Percentiles rank a stretch among this genome's conserved stretches.
Evolutionary conservation across 192 early-diverging fungal species (phyloP).

Genomic region (Tieghemiomyces parasiticus): DNA sequence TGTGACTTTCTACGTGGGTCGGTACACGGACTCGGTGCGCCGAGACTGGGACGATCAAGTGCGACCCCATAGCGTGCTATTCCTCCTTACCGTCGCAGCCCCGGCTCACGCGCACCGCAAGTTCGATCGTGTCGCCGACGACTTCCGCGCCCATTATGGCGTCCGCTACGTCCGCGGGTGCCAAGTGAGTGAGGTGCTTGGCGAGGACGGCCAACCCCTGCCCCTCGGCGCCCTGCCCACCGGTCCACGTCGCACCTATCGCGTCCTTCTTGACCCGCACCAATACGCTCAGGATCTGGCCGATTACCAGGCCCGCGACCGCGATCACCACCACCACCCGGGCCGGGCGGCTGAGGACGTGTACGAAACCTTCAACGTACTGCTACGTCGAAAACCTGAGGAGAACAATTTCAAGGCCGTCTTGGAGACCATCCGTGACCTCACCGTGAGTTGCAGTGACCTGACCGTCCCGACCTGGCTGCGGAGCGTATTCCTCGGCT

Average conservation of each 20-base stretch:
- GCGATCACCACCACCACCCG: conserved; percentile 11
- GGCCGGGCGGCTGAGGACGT: conserved; percentile 35
- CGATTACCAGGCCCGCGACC: conserved; percentile 5
- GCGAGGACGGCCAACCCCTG: conserved; percentile 46
- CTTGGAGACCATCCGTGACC: conserved; percentile 75
- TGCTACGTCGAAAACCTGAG: conserved; percentile 72
- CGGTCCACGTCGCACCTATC: conserved; percentile 36
- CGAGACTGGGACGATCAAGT: conserved; percentile 77
- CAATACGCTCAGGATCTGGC: conserved; percentile 44
- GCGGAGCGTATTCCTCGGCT: conserved; percentile 80
- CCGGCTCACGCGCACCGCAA: conserved; percentile 24
- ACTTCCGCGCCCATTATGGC: conserved; percentile 49
- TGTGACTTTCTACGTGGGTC: conserved; percentile 46
- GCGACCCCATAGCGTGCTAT: conserved; percentile 73
- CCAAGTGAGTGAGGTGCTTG: conserved; percentile 65
- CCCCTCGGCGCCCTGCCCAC: conserved; percentile 19
- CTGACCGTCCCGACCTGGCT: conserved; percentile 85
- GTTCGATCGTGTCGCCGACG: conserved; percentile 23
- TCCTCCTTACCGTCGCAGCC: conserved; percentile 58
- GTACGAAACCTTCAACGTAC: conserved; percentile 72
- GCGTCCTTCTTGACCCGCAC: conserved; percentile 71
- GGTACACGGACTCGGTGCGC: conserved; percentile 53
- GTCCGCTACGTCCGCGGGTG: conserved; percentile 75
- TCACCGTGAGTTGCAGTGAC: conserved; percentile 55
- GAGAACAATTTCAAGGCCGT: conserved; percentile 94